Evolutionary conservation across 2,329 filamentous ascomycete species (phyloP), one percentile per base, ranked within the genome.

Genomic region (Tolypocladium tropicale): DNA sequence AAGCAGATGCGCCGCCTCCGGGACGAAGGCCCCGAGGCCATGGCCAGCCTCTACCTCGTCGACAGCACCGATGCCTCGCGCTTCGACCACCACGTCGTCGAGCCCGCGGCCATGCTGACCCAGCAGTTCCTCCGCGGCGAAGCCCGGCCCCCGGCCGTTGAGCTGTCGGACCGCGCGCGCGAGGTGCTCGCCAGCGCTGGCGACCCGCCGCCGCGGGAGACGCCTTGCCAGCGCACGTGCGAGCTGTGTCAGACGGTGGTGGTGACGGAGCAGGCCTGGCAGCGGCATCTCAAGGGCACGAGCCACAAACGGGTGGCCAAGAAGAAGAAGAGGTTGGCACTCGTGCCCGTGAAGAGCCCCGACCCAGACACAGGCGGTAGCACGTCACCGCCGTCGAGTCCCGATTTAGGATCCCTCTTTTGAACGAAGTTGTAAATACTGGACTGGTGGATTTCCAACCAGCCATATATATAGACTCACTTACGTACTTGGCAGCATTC

Each of bases 1-100:
- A 95, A 95, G 66, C 79, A 95, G 30, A 79, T 94, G 46, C 84
- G 86, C 11, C 82, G 85, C 1, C 74, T 94, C 32, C 76, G 74
- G 39, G 78, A 82, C 21, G 76, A 81, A 37, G 76, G 72, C 2
- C 71, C 77, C 18, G 71, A 76, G 10, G 75, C 77, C 1, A 67
- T 82, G 53, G 70, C 80, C 25, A 81, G 75, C 37, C 74, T 96
- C 1, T 97, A 89, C 67, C 72, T 97, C 2, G 72, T 97, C 1
- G 90, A 99, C 70, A 89, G 89, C 59, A 90, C 87, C 2, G 78
- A 94, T 61, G 74, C 85, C 2, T 65, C 75, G 0, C 65, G 71
- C 1, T 96, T 89, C 78, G 63, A 77, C 0, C 67, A 76, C 0
- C 73, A 78, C n/a, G 89, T 96, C 2, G 77, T 83, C 1, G 71